These are phyloP conservation scores for Botrytis aclada DNA, from an alignment of 2,329 filamentous ascomycete genomes.

Conservation along the genomic window DNA sequence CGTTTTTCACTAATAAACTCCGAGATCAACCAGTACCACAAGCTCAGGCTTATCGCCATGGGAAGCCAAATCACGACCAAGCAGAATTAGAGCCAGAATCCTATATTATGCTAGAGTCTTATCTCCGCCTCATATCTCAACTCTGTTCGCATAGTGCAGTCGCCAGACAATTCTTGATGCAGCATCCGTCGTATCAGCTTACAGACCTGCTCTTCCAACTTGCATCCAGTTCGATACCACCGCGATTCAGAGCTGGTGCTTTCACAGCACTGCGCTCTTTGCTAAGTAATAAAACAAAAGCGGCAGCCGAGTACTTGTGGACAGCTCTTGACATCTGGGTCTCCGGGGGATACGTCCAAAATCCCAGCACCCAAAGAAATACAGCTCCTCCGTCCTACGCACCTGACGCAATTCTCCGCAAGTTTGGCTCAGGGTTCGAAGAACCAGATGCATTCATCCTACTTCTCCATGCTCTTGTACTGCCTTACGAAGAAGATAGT, in stretches of 20 bases:
- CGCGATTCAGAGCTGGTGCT: constrained; percentile 75
- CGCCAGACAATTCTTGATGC: constrained; percentile 71
- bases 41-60: constrained; percentile 51
- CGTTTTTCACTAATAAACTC: constrained; percentile 77
- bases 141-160: constrained; percentile 70
- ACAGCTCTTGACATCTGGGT: constrained; percentile 75
- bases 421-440: constrained; percentile 76
- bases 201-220: constrained; percentile 74
- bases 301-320: constrained; percentile 75
- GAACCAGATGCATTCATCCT: constrained; percentile 81
- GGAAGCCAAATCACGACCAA: constrained; percentile 61
- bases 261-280: constrained; percentile 76
- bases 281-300: constrained; percentile 67
- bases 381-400: constrained; percentile 34
- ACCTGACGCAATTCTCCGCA: constrained; percentile 67
- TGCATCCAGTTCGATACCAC: constrained; percentile 71
- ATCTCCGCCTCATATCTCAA: constrained; percentile 82
- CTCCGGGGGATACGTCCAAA: constrained; percentile 54
- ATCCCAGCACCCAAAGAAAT: constrained; percentile 42
- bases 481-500: constrained; percentile 59
- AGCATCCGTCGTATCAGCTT: constrained; percentile 62
- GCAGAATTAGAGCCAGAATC: constrained; percentile 86
- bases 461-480: constrained; percentile 69
- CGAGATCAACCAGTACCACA: constrained; percentile 66
- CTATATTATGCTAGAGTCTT: constrained; percentile 94